Evolutionary conservation across 768 basidiomycete genomes (phyloP).

Genomic region (Pleurotus ostreatus): DNA sequence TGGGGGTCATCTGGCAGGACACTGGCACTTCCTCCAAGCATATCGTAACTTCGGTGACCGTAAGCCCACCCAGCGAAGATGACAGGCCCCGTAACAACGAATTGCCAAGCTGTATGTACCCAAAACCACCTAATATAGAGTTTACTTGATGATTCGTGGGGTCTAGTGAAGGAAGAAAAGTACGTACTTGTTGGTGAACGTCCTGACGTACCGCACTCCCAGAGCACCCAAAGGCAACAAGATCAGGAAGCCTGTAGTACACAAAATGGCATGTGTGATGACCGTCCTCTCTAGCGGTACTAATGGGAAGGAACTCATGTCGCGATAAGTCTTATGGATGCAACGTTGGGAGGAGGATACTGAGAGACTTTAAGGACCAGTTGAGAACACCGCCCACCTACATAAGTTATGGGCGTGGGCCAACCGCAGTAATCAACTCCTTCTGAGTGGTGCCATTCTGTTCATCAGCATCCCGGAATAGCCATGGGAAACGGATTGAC

Average conservation of each 20-base stretch:
- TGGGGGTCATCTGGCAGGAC: slow-evolving; percentile 39
- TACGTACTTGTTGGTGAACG: slow-evolving; percentile 41
- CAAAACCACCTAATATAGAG: slow-evolving; percentile 40
- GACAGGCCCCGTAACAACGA: slow-evolving; percentile 47
- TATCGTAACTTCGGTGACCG: slow-evolving; percentile 34
- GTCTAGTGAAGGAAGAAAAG: neutral
- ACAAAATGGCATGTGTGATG: slow-evolving; percentile 48
- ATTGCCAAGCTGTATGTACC: slow-evolving; percentile 46
- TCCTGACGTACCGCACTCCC: slow-evolving; percentile 50
- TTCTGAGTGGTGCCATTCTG: too few species aligned
- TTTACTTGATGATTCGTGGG: neutral
- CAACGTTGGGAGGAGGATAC: too few species aligned
- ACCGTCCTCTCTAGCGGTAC: slow-evolving; percentile 28
- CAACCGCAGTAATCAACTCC: too few species aligned
- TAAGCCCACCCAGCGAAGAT: slow-evolving; percentile 46
- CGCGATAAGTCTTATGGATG: neutral
- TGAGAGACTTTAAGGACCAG: too few species aligned
- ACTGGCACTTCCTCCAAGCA: slow-evolving; percentile 17
- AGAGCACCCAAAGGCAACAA: slow-evolving; percentile 57
- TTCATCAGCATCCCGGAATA: too few species aligned
- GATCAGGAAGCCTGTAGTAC: slow-evolving; percentile 49
- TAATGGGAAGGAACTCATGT: slow-evolving; percentile 15
- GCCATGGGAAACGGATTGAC: too few species aligned
- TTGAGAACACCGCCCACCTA: too few species aligned
- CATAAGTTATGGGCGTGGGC: too few species aligned